Percentiles rank a stretch among this genome's conserved stretches.
phyloP scores from a whole-genome alignment of 805 yeast genomes.

The Dipodascus geniculatus region DNA sequence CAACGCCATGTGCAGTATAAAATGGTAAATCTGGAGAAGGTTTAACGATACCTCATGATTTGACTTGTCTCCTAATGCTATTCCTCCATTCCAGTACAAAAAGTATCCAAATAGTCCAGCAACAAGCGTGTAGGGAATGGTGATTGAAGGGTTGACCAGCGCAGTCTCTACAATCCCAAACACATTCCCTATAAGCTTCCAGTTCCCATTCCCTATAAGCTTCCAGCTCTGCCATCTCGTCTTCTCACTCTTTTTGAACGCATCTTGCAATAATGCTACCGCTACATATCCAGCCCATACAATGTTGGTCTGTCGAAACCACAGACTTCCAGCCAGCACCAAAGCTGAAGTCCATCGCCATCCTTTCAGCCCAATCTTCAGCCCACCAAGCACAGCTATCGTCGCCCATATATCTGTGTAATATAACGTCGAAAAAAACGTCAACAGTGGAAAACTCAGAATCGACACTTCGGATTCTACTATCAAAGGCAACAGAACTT shows the following conservation, averaged over 20 bases:
- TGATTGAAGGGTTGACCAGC: conserved; percentile 4
- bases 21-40: conserved; percentile 72
- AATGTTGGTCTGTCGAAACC: conserved; percentile 85
- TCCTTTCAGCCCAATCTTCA: conserved; percentile 27
- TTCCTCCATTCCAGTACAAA: conserved; percentile 60
- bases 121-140: conserved; percentile 30
- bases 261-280: conserved; percentile 31
- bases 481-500: conserved; percentile 28
- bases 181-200: conserved; percentile 16
- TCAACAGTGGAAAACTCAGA: conserved; percentile 54
- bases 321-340: conserved; percentile 43
- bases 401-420: conserved; percentile 95
- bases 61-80: conserved; percentile 83
- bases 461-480: conserved; percentile 19
- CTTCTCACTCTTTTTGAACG: not conserved
- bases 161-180: conserved; percentile 3
- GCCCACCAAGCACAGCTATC: conserved; percentile 45
- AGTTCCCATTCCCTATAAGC: not conserved
- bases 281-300: conserved; percentile 66
- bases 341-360: conserved; percentile 14
- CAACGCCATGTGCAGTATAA: conserved; percentile 47
- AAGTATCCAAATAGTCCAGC: conserved; percentile 44
- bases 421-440: conserved; percentile 63
- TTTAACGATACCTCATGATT: conserved; percentile 70
- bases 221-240: no score